Base-by-base conservation (phyloP, 176 grass and related monocot species). In the Aechmea fasciata region DNA sequence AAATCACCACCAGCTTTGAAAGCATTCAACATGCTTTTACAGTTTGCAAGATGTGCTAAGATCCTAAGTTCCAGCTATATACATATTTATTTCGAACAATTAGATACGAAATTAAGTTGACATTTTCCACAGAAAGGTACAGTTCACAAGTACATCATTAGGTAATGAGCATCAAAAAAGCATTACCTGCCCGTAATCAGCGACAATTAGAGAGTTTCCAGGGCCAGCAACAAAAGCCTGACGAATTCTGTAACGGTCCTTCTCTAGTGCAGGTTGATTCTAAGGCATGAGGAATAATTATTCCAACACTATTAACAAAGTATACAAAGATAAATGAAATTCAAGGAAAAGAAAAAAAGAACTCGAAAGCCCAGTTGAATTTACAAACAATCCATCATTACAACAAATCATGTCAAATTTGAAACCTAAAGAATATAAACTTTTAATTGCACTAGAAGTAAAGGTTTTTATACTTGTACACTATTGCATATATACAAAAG, bases 171-270 rank as follows among this genome's bases (percentile, higher is more conserved):
- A 61, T 10, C 55, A 15, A 61, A 61, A 18, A 15, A 61, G 33
- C 3, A 47, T 78, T 89, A 97, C 94, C 89, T 97, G 94, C 65
- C 94, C 94, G 82, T 97, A 97, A 93, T 97, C 94, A 85, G 94
- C 94, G 77, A 99, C 94, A 70, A 99, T 80, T 79, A 90, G 89
- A 79, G 94, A 88, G 63, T 90, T 90, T 52, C 94, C 89, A 12
- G 86, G 82, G 74, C 82, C 82, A 62, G 84, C 89, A 80, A 99
- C 73, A 90, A 99, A 99, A 71, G 94, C 89, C 83, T 99, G 84
- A 24, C 94, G 80, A 67, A 99, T 99, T 85, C 93, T 99, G 79
- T 93, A 99, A 8, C 87, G 77, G 62, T 99, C 94, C 75, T 93
- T 99, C 69, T 99, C 89, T 47, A 90, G 72, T 25, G 89, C 87